phyloP scores from a whole-genome alignment of 108 stramenopile species.

The Skeletonema grethae region DNA sequence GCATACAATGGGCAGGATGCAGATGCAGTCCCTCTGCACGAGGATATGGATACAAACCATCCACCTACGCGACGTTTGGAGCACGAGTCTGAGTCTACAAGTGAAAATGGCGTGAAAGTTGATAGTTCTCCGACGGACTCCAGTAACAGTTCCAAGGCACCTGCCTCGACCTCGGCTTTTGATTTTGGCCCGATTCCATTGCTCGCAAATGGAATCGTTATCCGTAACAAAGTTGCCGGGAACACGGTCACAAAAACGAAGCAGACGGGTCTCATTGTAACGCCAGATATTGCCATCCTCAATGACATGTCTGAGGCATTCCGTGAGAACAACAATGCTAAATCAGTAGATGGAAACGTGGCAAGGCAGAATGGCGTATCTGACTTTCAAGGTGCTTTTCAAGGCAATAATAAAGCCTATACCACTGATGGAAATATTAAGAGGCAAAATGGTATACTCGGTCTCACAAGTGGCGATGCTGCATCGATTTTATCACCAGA shows the following conservation, averaged over 20 bases:
- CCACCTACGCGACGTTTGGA: not conserved
- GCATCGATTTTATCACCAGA: not conserved
- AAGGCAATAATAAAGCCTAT: not conserved
- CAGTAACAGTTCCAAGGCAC: no score
- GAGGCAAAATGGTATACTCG: not conserved
- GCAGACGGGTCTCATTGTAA: not conserved
- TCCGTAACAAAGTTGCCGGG: not conserved
- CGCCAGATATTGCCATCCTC: slow-evolving; percentile 1
- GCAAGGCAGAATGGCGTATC: not conserved
- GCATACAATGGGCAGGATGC: no score
- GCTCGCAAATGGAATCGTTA: not conserved
- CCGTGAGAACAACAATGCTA: not conserved
- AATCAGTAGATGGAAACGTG: not conserved
- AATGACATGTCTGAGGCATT: not conserved
- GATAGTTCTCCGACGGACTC: not conserved
- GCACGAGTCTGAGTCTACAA: not conserved
- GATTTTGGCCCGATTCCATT: no score
- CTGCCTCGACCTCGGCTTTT: no score
- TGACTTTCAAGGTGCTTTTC: not conserved
- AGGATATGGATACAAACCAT: no score
- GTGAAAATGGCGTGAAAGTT: not conserved
- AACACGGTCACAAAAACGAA: not conserved
- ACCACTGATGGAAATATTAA: not conserved
- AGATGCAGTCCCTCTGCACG: no score
- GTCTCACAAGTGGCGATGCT: not conserved